phyloP scores from a whole-genome alignment of 768 basidiomycete species.

The Russula emetica region DNA sequence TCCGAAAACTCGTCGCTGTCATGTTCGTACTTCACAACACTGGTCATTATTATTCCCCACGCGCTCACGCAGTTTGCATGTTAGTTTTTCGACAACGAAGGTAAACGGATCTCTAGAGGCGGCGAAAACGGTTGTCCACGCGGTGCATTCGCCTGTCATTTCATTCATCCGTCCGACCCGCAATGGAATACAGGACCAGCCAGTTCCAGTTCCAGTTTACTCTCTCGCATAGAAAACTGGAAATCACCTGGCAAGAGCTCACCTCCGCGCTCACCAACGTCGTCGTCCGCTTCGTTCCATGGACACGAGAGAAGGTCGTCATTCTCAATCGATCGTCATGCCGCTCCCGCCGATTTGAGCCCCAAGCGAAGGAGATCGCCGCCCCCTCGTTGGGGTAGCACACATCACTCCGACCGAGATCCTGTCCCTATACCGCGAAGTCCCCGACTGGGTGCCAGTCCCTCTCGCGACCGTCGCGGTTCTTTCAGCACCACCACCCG shows the following conservation, averaged over 20 bases:
- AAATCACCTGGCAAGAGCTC: too few relatives aligned
- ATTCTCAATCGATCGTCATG: background rate
- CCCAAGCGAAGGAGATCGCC: constrained; percentile 7
- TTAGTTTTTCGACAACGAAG: constrained; percentile 17
- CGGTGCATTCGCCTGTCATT: constrained; percentile 6
- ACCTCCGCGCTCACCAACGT: constrained; percentile 1
- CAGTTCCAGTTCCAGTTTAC: background rate
- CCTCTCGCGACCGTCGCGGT: background rate
- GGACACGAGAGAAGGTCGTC: constrained; percentile 9
- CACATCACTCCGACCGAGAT: background rate
- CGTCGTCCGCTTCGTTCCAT: constrained; percentile 3
- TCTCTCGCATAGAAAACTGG: background rate
- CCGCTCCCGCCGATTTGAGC: background rate
- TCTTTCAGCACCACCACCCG: background rate
- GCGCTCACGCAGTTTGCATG: constrained; percentile 1
- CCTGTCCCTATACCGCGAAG: constrained; percentile 6
- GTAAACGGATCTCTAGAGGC: background rate
- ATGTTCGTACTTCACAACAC: constrained; percentile 11
- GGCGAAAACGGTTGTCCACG: constrained; percentile 23
- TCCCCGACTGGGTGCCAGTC: constrained; percentile 13
- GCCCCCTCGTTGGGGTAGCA: constrained; percentile 15
- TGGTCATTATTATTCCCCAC: background rate
- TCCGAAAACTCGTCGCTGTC: constrained; percentile 16
- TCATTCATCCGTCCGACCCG: constrained; percentile 25
- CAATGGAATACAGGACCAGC: constrained; percentile 15